Evolutionary conservation across 139 green algal genomes (phyloP).

Genomic region (Asterochloris erici): DNA sequence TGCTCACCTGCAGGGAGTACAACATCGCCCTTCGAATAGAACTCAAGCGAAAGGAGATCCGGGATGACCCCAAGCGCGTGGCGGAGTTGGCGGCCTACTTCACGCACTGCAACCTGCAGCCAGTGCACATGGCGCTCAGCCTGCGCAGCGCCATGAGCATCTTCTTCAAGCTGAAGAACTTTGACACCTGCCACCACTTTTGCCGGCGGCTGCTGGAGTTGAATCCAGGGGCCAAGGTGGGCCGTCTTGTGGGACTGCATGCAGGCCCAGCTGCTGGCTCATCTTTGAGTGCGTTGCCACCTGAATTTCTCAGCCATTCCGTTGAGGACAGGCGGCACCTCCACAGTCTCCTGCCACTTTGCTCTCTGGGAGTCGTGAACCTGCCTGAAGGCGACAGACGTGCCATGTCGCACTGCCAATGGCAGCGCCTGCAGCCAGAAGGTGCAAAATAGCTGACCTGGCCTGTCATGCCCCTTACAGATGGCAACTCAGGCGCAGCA

Average conservation of each 20-base stretch:
- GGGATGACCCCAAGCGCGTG: constrained; percentile 64
- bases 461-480: constrained; percentile 25
- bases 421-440: not conserved
- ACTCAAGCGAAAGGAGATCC: constrained; percentile 83
- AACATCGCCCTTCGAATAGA: constrained; percentile 87
- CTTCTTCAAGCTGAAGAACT: constrained; percentile 97
- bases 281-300: not conserved
- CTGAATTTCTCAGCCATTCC: not conserved
- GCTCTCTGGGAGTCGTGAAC: too few relatives aligned
- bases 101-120: constrained; percentile 88
- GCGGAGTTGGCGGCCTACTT: constrained; percentile 98
- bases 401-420: not conserved
- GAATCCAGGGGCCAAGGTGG: constrained; percentile 82
- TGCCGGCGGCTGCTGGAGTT: constrained; percentile 94
- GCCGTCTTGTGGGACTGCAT: not conserved
- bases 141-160: constrained; percentile 90
- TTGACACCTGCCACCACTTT: constrained; percentile 84
- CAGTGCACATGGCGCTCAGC: constrained; percentile 83
- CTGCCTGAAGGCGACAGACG: too few relatives aligned
- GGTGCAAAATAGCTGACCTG: not conserved
- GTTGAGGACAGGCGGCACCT: not conserved
- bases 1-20: constrained; percentile 81
- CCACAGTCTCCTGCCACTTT: not conserved
- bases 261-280: not conserved
- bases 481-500: constrained; percentile 78